Evolutionary conservation across 208 protist genomes (phyloP).

Genomic region (Trypanosoma avium): DNA sequence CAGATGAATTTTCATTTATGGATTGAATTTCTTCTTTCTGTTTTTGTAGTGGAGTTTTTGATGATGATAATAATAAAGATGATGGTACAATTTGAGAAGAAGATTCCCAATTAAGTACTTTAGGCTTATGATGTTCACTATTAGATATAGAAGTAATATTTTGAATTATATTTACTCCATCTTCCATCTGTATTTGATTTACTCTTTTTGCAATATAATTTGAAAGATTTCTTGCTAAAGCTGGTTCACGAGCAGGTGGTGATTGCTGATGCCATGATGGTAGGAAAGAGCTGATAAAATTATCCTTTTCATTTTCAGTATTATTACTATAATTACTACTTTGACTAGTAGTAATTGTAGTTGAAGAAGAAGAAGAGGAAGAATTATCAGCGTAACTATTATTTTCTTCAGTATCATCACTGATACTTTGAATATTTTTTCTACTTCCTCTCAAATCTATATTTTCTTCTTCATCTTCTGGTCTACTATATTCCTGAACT

Average conservation of each 20-base stretch:
- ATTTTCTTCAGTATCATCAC: too few relatives aligned
- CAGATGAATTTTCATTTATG: too few relatives aligned
- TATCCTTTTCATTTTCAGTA: background rate
- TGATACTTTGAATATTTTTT: too few relatives aligned
- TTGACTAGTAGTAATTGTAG: background rate
- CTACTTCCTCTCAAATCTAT: too few relatives aligned
- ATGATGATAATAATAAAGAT: background rate
- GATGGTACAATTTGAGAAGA: too few relatives aligned
- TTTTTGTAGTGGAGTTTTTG: background rate
- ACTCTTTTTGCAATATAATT: conserved; percentile 1
- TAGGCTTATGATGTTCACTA: background rate
- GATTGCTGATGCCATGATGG: background rate
- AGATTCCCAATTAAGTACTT: background rate
- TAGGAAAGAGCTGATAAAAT: background rate
- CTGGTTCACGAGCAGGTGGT: background rate
- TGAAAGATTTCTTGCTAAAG: conserved; percentile 2
- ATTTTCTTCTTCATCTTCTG: too few relatives aligned
- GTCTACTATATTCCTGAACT: too few relatives aligned
- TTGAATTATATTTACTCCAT: background rate
- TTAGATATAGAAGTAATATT: background rate
- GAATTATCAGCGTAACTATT: too few relatives aligned
- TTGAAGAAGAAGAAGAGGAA: too few relatives aligned
- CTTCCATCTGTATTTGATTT: background rate
- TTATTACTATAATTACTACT: background rate
- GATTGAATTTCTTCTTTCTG: background rate